Conservation (phyloP, 352 stramenopile species). For the Phytophthora syringae region DNA sequence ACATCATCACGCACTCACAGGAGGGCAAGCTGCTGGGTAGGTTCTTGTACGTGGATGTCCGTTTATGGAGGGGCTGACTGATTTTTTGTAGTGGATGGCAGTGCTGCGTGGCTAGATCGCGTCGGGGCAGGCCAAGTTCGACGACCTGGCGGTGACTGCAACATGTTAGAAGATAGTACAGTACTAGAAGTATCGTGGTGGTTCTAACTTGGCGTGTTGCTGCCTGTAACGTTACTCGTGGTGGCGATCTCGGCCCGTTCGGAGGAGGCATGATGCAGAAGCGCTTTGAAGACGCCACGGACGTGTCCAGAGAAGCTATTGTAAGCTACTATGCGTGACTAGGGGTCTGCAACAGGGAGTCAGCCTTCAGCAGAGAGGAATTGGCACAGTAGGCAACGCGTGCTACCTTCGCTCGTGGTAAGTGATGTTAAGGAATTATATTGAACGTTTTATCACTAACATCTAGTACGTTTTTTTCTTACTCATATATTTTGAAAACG, state of each 20-base stretch:
- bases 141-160: constrained; percentile 84
- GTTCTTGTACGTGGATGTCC: constrained; percentile 29
- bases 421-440: too few species aligned
- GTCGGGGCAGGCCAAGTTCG: constrained; percentile 76
- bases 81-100: constrained; percentile 5
- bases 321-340: too few species aligned
- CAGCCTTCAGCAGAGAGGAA: too few species aligned
- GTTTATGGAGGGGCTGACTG: background rate
- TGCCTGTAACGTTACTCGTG: constrained; percentile 61
- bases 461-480: too few species aligned
- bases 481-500: too few species aligned
- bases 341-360: too few species aligned
- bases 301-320: constrained; percentile 11
- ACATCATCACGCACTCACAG: constrained; percentile 92
- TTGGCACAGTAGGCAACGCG: too few species aligned
- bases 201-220: background rate
- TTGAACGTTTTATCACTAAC: too few species aligned
- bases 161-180: constrained; percentile 36
- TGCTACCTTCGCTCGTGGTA: too few species aligned
- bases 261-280: constrained; percentile 92
- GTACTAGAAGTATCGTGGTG: background rate
- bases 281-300: constrained; percentile 91
- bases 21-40: constrained; percentile 78
- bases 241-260: constrained; percentile 93
- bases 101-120: constrained; percentile 86